Base-by-base conservation (phyloP, 1,284 basidiomycete species). In the Puccinia hordei region DNA sequence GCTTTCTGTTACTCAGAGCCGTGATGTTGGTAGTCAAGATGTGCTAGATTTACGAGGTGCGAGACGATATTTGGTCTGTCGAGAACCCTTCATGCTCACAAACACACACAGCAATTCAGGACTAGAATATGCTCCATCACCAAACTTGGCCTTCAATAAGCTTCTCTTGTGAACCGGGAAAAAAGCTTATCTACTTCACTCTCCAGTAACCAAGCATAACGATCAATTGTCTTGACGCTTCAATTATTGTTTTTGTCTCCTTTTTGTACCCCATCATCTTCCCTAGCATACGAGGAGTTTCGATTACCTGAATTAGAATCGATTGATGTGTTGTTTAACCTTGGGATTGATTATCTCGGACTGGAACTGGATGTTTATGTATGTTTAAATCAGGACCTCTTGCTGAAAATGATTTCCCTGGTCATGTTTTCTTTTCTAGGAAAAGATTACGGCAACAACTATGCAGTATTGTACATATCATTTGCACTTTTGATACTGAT, bases 261-360 rank as follows among this genome's bases (percentile, higher is more conserved):
- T 19, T 33, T 35, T 27, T 35, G 41, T 49, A 49, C 17, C 15
- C 59, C 22, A 15, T n/a, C 6, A 33, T 2, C 57, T 33, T 27
- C 2, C 15, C 33, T n/a, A 77, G 75, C 63, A 35, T 49, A 77
- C 61, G 75, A 77, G 27, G 75, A 77, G 30, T 77, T 77, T 44
- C 61, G 75, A 69, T 51, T 77, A n/a, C 75, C 75, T 9, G 75
- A 77, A 68, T 77, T 77, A 35, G 63, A 77, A n/a, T 77, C 75
- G 33, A 65, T 77, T 19, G 63, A 77, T 77, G 27, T 53, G 27
- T 68, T 77, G 55, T 68, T 77, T 17, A 66, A 77, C 53, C 75
- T 77, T 24, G 63, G 53, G 35, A 66, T 77, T 19, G 49, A 77
- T 44, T 77, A 77, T 77, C 33, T 66, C 0, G 27, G 44, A 35